A percentile compares a stretch with the other conserved stretches of the same genome.
Evolutionary conservation across 305 asterid species (phyloP).

Genomic region (Fraxinus nigra): DNA sequence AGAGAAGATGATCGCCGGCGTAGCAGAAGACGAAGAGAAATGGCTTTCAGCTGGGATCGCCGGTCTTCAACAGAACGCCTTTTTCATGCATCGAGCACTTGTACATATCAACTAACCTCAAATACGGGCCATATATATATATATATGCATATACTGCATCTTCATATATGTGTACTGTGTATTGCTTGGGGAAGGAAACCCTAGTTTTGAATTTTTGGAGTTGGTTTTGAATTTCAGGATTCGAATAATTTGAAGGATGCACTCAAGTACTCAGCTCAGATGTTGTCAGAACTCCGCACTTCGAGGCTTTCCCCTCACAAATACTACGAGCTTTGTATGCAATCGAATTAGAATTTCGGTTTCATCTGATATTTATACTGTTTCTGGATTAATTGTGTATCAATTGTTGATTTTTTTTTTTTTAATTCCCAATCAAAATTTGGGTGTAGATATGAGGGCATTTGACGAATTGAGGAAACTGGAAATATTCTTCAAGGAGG

Average conservation of each 20-base stretch:
- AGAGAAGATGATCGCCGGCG: constrained; percentile 57
- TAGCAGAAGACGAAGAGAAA: constrained; percentile 90
- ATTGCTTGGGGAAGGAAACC: constrained; percentile 39
- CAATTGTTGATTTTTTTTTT: constrained; percentile 9
- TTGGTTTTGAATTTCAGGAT: constrained; percentile 49
- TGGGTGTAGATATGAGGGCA: constrained; percentile 84
- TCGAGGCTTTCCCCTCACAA: constrained; percentile 97
- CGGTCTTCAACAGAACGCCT: constrained; percentile 97
- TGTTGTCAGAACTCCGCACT: constrained; percentile 98
- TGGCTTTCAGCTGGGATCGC: constrained; percentile 97
- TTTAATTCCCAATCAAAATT: constrained; percentile 14
- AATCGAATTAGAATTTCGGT: constrained; percentile 15
- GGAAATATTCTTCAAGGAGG: constrained; percentile 90
- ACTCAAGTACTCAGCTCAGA: constrained; percentile 94
- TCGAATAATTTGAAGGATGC: constrained; percentile 94
- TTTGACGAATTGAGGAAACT: constrained; percentile 95
- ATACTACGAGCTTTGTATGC: constrained; percentile 89
- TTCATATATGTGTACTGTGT: background rate
- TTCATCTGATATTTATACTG: background rate
- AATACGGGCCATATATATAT: background rate
- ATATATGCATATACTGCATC: background rate
- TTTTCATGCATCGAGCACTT: constrained; percentile 96
- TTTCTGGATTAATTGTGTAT: background rate
- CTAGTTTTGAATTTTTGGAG: constrained; percentile 35
- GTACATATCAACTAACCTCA: constrained; percentile 33